Percentiles rank a stretch among this genome's conserved stretches.
phyloP scores from a whole-genome alignment of 1,284 basidiomycete species.

The Stereum hirsutum region DNA sequence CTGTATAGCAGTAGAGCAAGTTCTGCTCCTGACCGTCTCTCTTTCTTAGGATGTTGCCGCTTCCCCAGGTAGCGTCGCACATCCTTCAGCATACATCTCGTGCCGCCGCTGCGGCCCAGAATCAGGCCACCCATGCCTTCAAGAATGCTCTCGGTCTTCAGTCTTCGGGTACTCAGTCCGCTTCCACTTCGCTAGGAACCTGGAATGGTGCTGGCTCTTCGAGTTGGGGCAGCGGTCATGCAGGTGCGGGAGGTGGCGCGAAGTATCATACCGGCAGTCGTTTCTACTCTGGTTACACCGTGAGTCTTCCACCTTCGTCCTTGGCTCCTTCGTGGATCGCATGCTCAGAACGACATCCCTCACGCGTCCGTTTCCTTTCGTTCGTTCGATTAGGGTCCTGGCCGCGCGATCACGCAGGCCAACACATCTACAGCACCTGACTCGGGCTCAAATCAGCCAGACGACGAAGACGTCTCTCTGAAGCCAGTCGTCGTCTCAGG shows the following conservation, averaged over 20 bases:
- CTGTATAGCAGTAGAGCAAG: neutral
- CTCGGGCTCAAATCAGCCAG: constrained; percentile 30
- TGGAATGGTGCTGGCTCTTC: constrained; percentile 45
- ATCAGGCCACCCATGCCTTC: constrained; percentile 53
- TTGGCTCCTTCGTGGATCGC: too few relatives aligned
- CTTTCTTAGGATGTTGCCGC: constrained; percentile 44
- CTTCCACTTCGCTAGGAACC: constrained; percentile 23
- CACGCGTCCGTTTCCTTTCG: constrained; percentile 7
- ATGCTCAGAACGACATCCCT: constrained; percentile 4
- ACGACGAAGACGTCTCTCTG: constrained; percentile 46
- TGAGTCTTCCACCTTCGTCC: constrained; percentile 19
- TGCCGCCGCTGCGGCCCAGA: constrained; percentile 65
- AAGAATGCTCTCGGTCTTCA: constrained; percentile 67
- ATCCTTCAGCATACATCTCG: constrained; percentile 66
- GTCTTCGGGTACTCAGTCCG: constrained; percentile 28
- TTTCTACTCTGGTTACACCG: constrained; percentile 53
- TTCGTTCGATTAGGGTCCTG: constrained; percentile 49
- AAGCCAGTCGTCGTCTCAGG: constrained; percentile 24
- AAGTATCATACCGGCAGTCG: constrained; percentile 62
- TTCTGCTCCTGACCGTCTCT: constrained; percentile 4
- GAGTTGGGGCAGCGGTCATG: constrained; percentile 45
- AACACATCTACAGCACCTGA: constrained; percentile 46
- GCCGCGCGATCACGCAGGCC: constrained; percentile 62
- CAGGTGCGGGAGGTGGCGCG: constrained; percentile 48
- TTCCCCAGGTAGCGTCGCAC: constrained; percentile 72